These are phyloP conservation scores for Tylopilus balloui DNA, from an alignment of 768 basidiomycete species.

Conservation along the genomic window DNA sequence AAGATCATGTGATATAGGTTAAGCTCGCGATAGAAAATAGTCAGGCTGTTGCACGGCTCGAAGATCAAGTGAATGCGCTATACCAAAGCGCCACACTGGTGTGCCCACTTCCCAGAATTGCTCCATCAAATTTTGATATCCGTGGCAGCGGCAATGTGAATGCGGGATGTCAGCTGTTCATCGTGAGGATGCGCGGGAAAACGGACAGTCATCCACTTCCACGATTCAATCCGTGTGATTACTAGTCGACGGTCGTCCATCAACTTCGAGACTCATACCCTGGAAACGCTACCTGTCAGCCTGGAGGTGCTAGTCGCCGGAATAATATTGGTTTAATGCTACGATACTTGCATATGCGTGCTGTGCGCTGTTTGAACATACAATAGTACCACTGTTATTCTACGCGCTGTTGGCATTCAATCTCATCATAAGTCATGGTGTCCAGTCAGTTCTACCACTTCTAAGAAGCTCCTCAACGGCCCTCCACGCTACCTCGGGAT, in stretches of 20 bases:
- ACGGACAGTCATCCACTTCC: background rate
- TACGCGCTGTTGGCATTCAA: background rate
- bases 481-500: slow-evolving; percentile 11
- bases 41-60: slow-evolving; percentile 5
- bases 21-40: slow-evolving; percentile 12
- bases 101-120: background rate
- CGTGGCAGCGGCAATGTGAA: slow-evolving; percentile 7
- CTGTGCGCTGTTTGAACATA: background rate
- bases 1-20: slow-evolving; percentile 1
- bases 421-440: background rate
- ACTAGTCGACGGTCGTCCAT: background rate
- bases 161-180: background rate
- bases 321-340: background rate
- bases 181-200: background rate
- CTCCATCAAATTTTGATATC: background rate
- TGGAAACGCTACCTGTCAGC: too few species aligned
- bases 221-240: background rate
- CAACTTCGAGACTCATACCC: too few species aligned
- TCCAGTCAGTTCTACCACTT: background rate
- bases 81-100: background rate
- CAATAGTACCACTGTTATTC: background rate
- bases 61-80: slow-evolving; percentile 6
- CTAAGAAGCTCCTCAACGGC: slow-evolving; percentile 10
- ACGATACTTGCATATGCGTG: background rate
- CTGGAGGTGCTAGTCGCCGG: slow-evolving; percentile 2